Evolutionary conservation across 2,329 filamentous ascomycete species (phyloP).

Genomic region (Aspergillus tubingensis): DNA sequence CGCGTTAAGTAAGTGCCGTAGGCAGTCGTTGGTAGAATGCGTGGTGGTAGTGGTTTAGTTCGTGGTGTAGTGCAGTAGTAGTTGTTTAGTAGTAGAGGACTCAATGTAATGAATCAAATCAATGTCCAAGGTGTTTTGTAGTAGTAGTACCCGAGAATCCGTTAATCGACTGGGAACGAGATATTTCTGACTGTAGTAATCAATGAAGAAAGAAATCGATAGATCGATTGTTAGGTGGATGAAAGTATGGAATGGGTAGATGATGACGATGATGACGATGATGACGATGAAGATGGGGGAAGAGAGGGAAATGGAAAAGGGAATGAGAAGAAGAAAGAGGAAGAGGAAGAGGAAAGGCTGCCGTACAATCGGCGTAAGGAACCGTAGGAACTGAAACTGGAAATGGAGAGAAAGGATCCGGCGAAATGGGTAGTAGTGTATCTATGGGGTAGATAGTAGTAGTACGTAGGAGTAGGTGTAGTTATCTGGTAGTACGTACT

Average conservation of each 20-base stretch:
- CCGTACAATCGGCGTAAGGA: background rate
- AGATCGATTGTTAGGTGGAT: too few relatives aligned
- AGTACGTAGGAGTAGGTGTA: too few relatives aligned
- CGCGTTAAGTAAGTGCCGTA: slow-evolving; percentile 4
- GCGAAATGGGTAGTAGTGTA: background rate
- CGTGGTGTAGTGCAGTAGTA: too few relatives aligned
- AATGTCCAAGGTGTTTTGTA: too few relatives aligned
- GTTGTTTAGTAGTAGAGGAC: background rate
- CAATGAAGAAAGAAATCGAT: background rate
- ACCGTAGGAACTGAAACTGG: background rate
- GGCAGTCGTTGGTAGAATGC: background rate
- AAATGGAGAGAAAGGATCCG: background rate
- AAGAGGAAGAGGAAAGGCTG: background rate
- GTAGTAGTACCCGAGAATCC: too few relatives aligned
- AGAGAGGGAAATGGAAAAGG: too few relatives aligned
- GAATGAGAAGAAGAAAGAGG: background rate
- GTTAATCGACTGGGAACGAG: too few relatives aligned
- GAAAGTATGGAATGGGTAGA: too few relatives aligned
- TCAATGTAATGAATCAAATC: background rate
- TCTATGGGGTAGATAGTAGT: too few relatives aligned
- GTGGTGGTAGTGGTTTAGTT: background rate
- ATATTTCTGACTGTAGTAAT: too few relatives aligned
- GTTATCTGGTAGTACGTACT: too few relatives aligned
- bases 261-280: background rate
- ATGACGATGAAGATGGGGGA: background rate